phyloP scores from a whole-genome alignment of 176 grass and related monocot species.

The Pontederia paniculata region DNA sequence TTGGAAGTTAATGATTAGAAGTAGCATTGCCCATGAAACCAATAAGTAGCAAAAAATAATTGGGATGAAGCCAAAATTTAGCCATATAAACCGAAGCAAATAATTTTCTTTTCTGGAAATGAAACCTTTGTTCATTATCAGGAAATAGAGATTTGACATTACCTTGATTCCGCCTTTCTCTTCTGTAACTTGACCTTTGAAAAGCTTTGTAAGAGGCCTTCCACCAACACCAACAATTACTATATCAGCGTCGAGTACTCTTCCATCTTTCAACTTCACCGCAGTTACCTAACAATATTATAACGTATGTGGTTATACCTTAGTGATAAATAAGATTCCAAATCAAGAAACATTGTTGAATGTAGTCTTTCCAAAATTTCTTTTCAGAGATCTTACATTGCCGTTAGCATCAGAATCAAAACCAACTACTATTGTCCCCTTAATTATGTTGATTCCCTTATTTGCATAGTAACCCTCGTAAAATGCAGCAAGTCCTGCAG shows the following conservation, averaged over 20 bases:
- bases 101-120: too few relatives aligned
- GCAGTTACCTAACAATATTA: slow-evolving; percentile 55
- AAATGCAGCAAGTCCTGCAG: slow-evolving; percentile 72
- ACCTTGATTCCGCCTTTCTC: slow-evolving; percentile 99
- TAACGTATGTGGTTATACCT: slow-evolving; percentile 14
- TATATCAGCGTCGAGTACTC: slow-evolving; percentile 62
- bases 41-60: background rate
- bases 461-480: slow-evolving; percentile 88
- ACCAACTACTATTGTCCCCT: slow-evolving; percentile 76
- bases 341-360: slow-evolving; percentile 1
- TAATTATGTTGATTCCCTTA: slow-evolving; percentile 79
- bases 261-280: slow-evolving; percentile 81
- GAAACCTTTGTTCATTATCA: too few relatives aligned
- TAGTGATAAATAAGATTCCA: background rate
- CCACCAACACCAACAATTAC: slow-evolving; percentile 90
- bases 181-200: slow-evolving; percentile 81
- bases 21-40: background rate
- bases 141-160: slow-evolving; percentile 4
- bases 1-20: background rate
- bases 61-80: background rate
- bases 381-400: slow-evolving; percentile 44
- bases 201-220: slow-evolving; percentile 58
- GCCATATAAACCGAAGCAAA: too few relatives aligned
- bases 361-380: too few relatives aligned
- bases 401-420: slow-evolving; percentile 69